Evolutionary conservation across 1,139 yeast species (phyloP), one percentile per base, ranked within the genome.

Genomic region (Magnusiomyces sp.): DNA sequence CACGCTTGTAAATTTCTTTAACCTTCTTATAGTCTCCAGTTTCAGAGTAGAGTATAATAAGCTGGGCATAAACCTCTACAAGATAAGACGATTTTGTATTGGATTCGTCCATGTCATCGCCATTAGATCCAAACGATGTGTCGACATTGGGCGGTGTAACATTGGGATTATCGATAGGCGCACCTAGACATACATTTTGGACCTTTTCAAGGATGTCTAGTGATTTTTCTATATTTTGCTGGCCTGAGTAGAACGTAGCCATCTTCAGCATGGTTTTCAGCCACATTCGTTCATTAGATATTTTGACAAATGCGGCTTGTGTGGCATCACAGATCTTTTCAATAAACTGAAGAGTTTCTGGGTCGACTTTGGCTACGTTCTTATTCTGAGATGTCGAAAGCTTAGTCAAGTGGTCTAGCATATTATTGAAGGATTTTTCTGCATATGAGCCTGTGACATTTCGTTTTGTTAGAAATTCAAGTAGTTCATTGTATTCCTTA

Each of bases 21-120:
- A 81, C 69, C 54, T 70, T 68, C 11, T 68, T 56, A 32, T 71
- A 58, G 58, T 77, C 69, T 38, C 67, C 63, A 52, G 66, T 50
- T 31, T 62, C 62, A 1, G 77, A 69, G 49, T 73, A 69, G 51
- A 74, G 71, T 56, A 77, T 79, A 52, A 85, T 82, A 59, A 83
- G 83, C 2, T 77, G 71, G 0, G 94, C 86, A 40, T 81, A 74
- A 2, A 81, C 71, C 55, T 85, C 94, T 43, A 84, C 66, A 17
- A 77, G 64, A 56, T 64, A 62, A 6, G 67, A 61, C 11, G 64
- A 62, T 48, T 60, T 59, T n/a, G 60, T 55, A 34, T 56, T 59
- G 46, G 61, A 62, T 11, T 54, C 58, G 7, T 54, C 57, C 6
- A 55, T 58, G 0, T 56, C 51, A 11, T 53, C 49, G 6, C 38